These are phyloP conservation scores for Corynespora cassiicola DNA, from an alignment of 2,329 filamentous ascomycete genomes.

Conservation along the genomic window DNA sequence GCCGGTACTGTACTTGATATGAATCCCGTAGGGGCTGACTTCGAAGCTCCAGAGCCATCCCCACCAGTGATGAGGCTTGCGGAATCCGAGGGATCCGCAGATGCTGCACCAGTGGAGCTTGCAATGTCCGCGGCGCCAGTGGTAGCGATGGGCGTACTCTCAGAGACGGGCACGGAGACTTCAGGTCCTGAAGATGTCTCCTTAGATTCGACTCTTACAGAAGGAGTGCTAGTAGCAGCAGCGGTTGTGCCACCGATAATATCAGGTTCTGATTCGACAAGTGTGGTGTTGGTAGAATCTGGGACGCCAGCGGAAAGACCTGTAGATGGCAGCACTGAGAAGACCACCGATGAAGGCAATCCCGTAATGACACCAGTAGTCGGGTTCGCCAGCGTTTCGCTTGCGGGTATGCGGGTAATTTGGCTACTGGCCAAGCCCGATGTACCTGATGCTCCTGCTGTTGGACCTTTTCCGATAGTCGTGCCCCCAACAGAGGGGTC, in stretches of 20 bases:
- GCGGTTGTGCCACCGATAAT: not conserved
- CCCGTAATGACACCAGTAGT: constrained; percentile 4
- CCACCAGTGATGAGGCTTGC: no score
- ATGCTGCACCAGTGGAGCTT: constrained; percentile 3
- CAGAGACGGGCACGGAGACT: constrained; percentile 6
- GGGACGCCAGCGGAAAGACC: constrained; percentile 5
- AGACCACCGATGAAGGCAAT: constrained; percentile 4
- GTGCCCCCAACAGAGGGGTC: constrained; percentile 6
- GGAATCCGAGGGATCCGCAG: constrained; percentile 4
- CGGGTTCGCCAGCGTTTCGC: constrained; percentile 12
- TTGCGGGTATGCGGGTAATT: constrained; percentile 9
- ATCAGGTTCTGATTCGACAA: not conserved
- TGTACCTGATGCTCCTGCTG: constrained; percentile 4
- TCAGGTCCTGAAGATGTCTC: not conserved
- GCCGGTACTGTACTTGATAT: constrained; percentile 2
- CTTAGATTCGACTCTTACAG: not conserved
- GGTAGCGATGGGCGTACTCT: constrained; percentile 1
- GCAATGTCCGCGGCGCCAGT: not conserved
- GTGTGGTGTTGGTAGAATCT: constrained; percentile 1
- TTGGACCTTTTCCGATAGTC: no score
- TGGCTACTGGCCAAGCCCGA: constrained; percentile 11
- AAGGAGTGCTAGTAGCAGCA: not conserved
- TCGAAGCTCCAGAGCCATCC: constrained; percentile 3
- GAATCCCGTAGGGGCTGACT: constrained; percentile 9
- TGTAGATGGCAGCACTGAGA: not conserved